Evolutionary conservation across 2,329 filamentous ascomycete genomes (phyloP).

Genomic region (Aureobasidium melanogenum): DNA sequence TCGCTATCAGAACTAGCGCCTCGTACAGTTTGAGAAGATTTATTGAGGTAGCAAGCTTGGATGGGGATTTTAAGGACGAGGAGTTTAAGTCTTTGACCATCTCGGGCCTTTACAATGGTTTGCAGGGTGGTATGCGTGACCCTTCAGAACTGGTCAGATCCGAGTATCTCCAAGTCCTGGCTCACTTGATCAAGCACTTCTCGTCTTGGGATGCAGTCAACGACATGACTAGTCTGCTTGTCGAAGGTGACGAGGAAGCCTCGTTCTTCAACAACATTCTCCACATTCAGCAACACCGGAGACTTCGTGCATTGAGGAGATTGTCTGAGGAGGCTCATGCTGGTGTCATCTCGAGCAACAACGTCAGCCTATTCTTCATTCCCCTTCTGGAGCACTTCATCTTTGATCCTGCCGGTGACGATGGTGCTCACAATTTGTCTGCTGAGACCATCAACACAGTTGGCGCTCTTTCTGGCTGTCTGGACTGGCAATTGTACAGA

Average conservation of each 20-base stretch:
- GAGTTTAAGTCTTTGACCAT: conserved; percentile 53
- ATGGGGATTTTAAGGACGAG: conserved; percentile 32
- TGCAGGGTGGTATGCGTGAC: conserved; percentile 69
- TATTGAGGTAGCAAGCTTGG: conserved; percentile 50
- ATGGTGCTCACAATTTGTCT: conserved; percentile 66
- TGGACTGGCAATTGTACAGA: conserved; percentile 88
- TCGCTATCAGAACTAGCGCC: conserved; percentile 75
- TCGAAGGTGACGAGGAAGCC: conserved; percentile 63
- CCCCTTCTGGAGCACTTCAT: conserved; percentile 92
- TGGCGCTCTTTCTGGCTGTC: conserved; percentile 59
- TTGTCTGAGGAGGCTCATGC: conserved; percentile 60
- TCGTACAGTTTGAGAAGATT: conserved; percentile 73
- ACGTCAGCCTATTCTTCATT: conserved; percentile 78
- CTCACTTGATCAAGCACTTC: conserved; percentile 64
- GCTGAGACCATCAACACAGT: conserved; percentile 81
- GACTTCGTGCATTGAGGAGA: conserved; percentile 72
- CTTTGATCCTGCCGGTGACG: conserved; percentile 74
- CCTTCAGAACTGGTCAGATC: conserved; percentile 73
- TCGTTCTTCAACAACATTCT: conserved; percentile 91
- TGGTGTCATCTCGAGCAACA: conserved; percentile 61
- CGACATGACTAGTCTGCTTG: conserved; percentile 65
- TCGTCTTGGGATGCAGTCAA: conserved; percentile 60
- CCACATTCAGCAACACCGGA: conserved; percentile 78
- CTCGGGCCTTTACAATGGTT: conserved; percentile 60
- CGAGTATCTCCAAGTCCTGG: conserved; percentile 73